Evolutionary conservation across 2,329 filamentous ascomycete species (phyloP), one percentile per base, ranked within the genome.

Genomic region (Curvularia eragrostidis): DNA sequence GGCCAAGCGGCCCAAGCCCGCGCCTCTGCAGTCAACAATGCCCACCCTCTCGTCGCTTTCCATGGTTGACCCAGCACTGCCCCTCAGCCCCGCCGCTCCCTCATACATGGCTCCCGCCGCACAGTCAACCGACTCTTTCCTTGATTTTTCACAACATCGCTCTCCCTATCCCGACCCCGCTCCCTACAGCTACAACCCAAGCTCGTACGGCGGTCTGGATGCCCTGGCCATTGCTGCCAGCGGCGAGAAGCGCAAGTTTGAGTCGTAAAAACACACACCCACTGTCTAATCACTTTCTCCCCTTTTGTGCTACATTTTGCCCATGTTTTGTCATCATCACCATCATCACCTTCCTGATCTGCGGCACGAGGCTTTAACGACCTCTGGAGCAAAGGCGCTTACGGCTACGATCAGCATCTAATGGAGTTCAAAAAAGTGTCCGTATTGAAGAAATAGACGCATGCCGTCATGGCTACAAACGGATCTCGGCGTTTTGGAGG

Each of bases 381-480:
- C 51, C 32, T 38, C 36, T 49, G 43, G 30, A 53, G 54, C 50
- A 49, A 53, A 52, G 61, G 66, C 63, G 61, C 57, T 62, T 53
- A 48, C 23, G 61, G 55, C 39, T 48, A 53, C 53, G 49, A 60
- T 34, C 43, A 57, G 30, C 34, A 51, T 44, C 34, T 48, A 36
- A 36, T 52, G 62, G 66, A 62, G 62, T 67, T 59, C 56, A 69
- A 73, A 71, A 64, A 42, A 42, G 39, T 36, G 34, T 61, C 57
- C 34, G 39, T 53, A 57, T 58, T 15, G 57, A 66, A 66, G 50
- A 74, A 73, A 74, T 38, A 76, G 73, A 77, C 73, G 73, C 73
- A 74, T 71, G 75, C 75, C 72, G 72, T 75, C 75, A 76, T 62
- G 75, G 75, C 75, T 75, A 77, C 64, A 67, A 76, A 62, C 48